These are phyloP conservation scores for Didymella keratinophila DNA, from an alignment of 2,329 filamentous ascomycete genomes.

Conservation along the genomic window DNA sequence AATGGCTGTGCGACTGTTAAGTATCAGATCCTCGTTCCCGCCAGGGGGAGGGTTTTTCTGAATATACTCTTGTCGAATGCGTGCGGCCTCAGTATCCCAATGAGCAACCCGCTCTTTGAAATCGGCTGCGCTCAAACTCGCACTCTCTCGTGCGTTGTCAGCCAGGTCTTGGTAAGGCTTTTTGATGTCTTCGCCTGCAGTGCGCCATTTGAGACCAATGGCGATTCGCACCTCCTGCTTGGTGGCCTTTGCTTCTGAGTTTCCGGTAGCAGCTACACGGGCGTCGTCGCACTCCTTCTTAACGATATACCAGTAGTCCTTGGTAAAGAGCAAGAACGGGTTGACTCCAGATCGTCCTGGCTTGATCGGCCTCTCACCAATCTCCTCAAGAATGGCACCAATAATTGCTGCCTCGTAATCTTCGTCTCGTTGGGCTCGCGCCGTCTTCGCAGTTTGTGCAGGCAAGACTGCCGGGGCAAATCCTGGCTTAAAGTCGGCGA, in stretches of 20 bases:
- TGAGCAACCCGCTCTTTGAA: constrained; percentile 69
- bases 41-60: constrained; percentile 44
- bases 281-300: constrained; percentile 72
- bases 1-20: constrained; percentile 50
- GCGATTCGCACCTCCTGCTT: constrained; percentile 81
- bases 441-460: constrained; percentile 30
- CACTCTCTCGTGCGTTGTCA: constrained; percentile 71
- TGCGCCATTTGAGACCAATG: constrained; percentile 90
- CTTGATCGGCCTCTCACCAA: constrained; percentile 78
- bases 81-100: constrained; percentile 74
- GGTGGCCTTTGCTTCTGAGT: constrained; percentile 71
- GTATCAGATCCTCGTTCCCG: constrained; percentile 39
- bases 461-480: constrained; percentile 32
- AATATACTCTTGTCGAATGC: constrained; percentile 56
- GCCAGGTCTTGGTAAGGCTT: constrained; percentile 81
- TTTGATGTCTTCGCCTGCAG: constrained; percentile 72
- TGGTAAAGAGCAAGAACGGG: constrained; percentile 89
- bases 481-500: constrained; percentile 30
- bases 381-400: constrained; percentile 62
- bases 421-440: constrained; percentile 42
- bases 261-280: constrained; percentile 69
- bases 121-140: constrained; percentile 64
- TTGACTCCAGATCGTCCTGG: constrained; percentile 80
- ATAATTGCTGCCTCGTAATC: constrained; percentile 67
- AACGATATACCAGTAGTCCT: constrained; percentile 70